Evolutionary conservation across 1,139 yeast species (phyloP), one percentile per base, ranked within the genome.

Genomic region (Suhomyces wounanorum): DNA sequence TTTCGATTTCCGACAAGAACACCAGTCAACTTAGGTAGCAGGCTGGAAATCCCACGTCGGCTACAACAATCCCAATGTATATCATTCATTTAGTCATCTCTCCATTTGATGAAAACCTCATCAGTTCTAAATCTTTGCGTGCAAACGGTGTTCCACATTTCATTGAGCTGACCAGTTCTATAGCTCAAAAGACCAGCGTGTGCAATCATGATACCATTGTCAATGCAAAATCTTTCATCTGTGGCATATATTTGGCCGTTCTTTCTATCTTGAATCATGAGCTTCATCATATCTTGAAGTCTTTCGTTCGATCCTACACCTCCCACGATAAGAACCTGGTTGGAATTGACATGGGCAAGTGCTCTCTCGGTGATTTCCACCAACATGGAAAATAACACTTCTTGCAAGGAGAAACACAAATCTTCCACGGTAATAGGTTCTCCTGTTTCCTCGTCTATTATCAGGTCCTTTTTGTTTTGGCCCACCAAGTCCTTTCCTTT

Each of bases 361-460:
- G 99, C 99, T 44, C 99, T 77, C 66, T 94, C 99, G 0, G 99
- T 94, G 59, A 94, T 94, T 69, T 94, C 99, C 18, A 95, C 98
- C 56, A 94, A 79, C 99, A 94, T 94, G 13, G 97, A 92, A 67
- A 87, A 94, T 38, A 94, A 72, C 39, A 91, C 87, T 63, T 94
- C 99, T 63, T 94, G 99, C 56, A 94, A 73, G 5, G 97, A 89
- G 63, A 85, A 94, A 67, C 99, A 94, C 51, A 94, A 76, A 64
- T 95, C 99, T 62, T 88, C 97, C 0, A 85, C 81, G 0, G 96
- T 87, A 49, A 90, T 80, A 26, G 68, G 65, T 48, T 79, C 79
- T 10, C 83, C 82, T 2, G 85, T 77, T 9, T 81, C 84, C 51
- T 80, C 66, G 69, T 77, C 68, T 1, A 67, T 52, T 38, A 85